A percentile compares a stretch with the other conserved stretches of the same genome.
Conservation (phyloP, 2,329 filamentous ascomycete species). For the Colletotrichum spinosum region DNA sequence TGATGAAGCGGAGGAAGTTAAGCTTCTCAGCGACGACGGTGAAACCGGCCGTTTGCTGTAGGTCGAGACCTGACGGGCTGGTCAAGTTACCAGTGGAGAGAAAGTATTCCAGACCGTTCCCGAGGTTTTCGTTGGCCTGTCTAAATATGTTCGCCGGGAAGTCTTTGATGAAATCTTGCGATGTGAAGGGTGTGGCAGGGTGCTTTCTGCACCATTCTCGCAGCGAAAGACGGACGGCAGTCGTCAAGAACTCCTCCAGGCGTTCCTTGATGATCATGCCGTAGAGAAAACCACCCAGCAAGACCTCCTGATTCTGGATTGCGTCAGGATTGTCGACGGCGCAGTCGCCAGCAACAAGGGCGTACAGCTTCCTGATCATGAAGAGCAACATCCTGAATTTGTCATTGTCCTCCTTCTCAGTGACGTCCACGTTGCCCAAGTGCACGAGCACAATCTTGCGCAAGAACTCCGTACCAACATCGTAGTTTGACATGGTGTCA, state of each 20-base stretch:
- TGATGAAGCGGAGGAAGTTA: conserved; percentile 98
- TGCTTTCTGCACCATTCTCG: conserved; percentile 68
- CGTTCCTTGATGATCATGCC: conserved; percentile 96
- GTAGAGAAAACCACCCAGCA: conserved; percentile 93
- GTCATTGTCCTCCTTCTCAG: conserved; percentile 84
- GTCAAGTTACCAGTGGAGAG: conserved; percentile 94
- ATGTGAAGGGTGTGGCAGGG: conserved; percentile 78
- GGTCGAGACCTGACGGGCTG: conserved; percentile 90
- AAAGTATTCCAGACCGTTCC: conserved; percentile 91
- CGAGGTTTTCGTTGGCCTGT: conserved; percentile 89
- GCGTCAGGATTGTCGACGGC: conserved; percentile 96
- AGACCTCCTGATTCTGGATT: conserved; percentile 93
- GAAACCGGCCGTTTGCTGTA: conserved; percentile 95
- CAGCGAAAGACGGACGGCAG: conserved; percentile 62
- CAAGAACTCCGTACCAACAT: conserved; percentile 91
- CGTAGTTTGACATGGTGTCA: conserved; percentile 86
- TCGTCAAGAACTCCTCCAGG: conserved; percentile 85
- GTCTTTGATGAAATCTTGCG: conserved; percentile 81
- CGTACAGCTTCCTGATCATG: conserved; percentile 96
- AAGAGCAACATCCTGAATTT: conserved; percentile 96
- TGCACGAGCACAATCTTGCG: conserved; percentile 92
- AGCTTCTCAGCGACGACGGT: conserved; percentile 98
- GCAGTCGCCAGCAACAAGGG: conserved; percentile 92
- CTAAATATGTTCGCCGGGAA: conserved; percentile 83
- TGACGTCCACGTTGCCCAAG: conserved; percentile 86